Evolutionary conservation across 768 basidiomycete species (phyloP), one percentile per base, ranked within the genome.

Genomic region (Boletus fagicola): DNA sequence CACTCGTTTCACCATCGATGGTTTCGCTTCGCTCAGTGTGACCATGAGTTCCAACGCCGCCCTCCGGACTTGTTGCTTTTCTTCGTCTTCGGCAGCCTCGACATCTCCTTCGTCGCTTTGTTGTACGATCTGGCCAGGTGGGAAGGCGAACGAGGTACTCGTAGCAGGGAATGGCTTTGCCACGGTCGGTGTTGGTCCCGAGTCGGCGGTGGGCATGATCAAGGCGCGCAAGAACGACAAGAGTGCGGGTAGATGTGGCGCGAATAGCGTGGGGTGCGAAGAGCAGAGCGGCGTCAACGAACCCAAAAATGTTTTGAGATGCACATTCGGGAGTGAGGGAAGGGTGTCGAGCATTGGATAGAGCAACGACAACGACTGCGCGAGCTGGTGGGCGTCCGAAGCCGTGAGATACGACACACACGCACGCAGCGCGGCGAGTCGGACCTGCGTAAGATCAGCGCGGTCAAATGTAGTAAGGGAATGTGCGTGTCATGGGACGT

Each of bases 1-100:
- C 0, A 84, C 82, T 40, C 83, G 79, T 61, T 80, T 78, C 8
- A 87, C 88, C 83, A 92, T 87, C 5, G 74, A 73, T 0, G 90
- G 85, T 36, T 80, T 78, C 3, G 89, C 82, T 71, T 95, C 92
- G 30, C 81, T 84, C n/a, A 96, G 71, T 13, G 82, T 84, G 53
- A 94, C 78, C 83, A 95, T 87, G 51, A 95, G 83, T 71, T 95
- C 93, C 11, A 94, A 74, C 10, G 90, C 88, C 0, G 85, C 83
- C 51, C 85, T 82, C 11, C 91, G 77, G 31, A 91, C 78, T 20
- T 86, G 85, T 40, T 85, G 81, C 53, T 83, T 80, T 56, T 88
- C 86, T 49, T 93, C 88, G 18, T 81, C 79, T 26, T 80, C 81
- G 18, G 78, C 76, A 0, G 59, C 61, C 42, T 80, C 78, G 3